Evolutionary conservation across 129 eudicot species (phyloP), one percentile per base, ranked within the genome.

Genomic region (Tanacetum coccineum): DNA sequence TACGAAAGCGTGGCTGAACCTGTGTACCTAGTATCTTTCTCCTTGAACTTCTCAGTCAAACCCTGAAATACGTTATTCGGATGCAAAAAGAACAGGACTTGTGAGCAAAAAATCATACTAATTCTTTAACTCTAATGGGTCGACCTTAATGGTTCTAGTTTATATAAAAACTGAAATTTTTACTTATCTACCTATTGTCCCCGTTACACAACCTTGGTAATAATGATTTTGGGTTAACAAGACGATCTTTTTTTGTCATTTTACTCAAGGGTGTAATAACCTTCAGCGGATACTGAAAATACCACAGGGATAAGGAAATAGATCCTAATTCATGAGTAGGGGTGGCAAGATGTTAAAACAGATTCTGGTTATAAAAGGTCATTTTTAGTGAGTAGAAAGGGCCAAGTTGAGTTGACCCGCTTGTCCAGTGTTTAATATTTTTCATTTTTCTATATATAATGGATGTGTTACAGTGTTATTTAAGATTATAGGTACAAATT

Each of bases 31-130:
- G 83, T 52, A 75, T 91, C 97, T 75, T 91, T 85, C 82, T 91
- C 97, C 87, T 91, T 91, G 78, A 91, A 91, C 49, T 87, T 91
- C 66, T 91, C 97, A 0, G 97, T 84, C 86, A 91, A 70, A 46
- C 97, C 97, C 97, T 91, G 87, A 39, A n/a, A 22, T 58, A 47
- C 13, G 44, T 15, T 28, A 9, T 26, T 42, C 30, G 46, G 32
- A 59, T 13, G 10, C 18, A 59, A 12, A 28, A 21, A 22, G 15
- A 22, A 22, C 39, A 58, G 1, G 4, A 58, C n/a, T 25, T 3
- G 22, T 1, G 19, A 11, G 1, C 0, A 36, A 22, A 22, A 22
- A 22, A 22, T 22, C 25, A 22, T 22, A 22, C 25, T 22, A 22
- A 22, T n/a, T n/a, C n/a, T n/a, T n/a, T n/a, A n/a, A n/a, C n/a